Conservation (phyloP, 164 flowering plant species). For the Sextonia rubra region DNA sequence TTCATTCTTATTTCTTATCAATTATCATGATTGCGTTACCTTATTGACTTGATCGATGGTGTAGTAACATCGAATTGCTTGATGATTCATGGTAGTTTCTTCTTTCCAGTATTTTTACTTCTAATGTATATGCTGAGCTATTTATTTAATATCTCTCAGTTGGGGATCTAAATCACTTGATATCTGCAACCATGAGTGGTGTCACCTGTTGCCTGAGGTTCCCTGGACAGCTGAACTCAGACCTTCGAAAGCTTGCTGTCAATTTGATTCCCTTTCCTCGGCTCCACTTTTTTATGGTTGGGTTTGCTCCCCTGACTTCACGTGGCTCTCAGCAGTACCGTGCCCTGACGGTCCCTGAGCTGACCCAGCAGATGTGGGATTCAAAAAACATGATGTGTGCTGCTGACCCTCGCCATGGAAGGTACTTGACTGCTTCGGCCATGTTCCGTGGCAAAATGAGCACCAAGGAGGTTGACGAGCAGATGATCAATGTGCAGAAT, state of each 20-base stretch:
- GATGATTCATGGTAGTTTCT: not conserved
- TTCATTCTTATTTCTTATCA: too few species aligned
- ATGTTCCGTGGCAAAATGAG: slow-evolving; percentile 76
- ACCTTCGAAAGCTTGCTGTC: slow-evolving; percentile 61
- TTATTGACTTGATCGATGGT: not conserved
- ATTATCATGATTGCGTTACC: too few species aligned
- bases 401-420: slow-evolving; percentile 60
- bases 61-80: not conserved
- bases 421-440: slow-evolving; percentile 64
- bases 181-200: slow-evolving; percentile 67
- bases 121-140: not conserved
- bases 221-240: slow-evolving; percentile 65
- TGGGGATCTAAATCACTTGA: slow-evolving; percentile 65
- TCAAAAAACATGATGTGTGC: slow-evolving; percentile 70
- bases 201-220: slow-evolving; percentile 64
- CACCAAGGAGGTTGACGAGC: slow-evolving; percentile 63
- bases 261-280: slow-evolving; percentile 68
- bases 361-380: slow-evolving; percentile 75
- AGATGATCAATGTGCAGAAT: slow-evolving; percentile 56
- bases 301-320: slow-evolving; percentile 62
- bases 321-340: slow-evolving; percentile 68
- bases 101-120: not conserved
- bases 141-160: slow-evolving; percentile 25
- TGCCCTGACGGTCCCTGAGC: slow-evolving; percentile 57
- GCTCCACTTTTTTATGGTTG: slow-evolving; percentile 67